Conservation (phyloP, 257 asterid species). For the Primulina eburnea region DNA sequence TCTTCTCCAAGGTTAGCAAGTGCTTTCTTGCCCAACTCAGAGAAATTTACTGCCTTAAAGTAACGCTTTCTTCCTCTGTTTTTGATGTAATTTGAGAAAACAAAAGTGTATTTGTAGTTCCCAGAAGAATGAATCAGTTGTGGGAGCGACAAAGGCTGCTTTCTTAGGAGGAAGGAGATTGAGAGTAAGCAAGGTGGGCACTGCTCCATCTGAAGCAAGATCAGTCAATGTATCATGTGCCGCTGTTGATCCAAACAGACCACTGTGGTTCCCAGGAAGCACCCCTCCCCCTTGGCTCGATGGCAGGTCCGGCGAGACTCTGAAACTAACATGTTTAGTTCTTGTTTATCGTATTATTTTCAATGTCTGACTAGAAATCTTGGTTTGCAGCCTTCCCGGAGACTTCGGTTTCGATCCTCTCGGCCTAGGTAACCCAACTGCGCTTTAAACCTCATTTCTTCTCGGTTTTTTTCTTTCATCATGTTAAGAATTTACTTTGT, state of each 20-base stretch:
- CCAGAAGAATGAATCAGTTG: slow-evolving; percentile 56
- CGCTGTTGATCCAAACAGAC: slow-evolving; percentile 83
- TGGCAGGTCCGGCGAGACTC: slow-evolving; percentile 54
- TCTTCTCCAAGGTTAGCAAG: slow-evolving; percentile 72
- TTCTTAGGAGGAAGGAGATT: slow-evolving; percentile 73
- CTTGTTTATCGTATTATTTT: neutral
- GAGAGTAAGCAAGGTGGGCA: slow-evolving; percentile 44
- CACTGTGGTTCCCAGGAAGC: slow-evolving; percentile 99
- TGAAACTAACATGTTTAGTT: no score
- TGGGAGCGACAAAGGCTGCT: slow-evolving; percentile 65
- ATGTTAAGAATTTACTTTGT: neutral
- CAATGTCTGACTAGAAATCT: slow-evolving; percentile 12
- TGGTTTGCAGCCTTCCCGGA: slow-evolving; percentile 87
- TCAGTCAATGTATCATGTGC: slow-evolving; percentile 42
- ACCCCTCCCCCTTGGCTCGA: slow-evolving; percentile 97
- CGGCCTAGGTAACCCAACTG: slow-evolving; percentile 57
- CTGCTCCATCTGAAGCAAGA: slow-evolving; percentile 43
- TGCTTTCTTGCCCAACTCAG: slow-evolving; percentile 3
- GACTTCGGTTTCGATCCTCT: slow-evolving; percentile 98
- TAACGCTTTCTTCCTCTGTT: neutral
- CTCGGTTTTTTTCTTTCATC: no score
- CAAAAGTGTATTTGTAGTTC: slow-evolving; percentile 41
- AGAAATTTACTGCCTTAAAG: no score
- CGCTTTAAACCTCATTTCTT: no score
- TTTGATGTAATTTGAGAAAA: neutral